phyloP scores from a whole-genome alignment of 768 basidiomycete species.

The Tubosaeta sp. region DNA sequence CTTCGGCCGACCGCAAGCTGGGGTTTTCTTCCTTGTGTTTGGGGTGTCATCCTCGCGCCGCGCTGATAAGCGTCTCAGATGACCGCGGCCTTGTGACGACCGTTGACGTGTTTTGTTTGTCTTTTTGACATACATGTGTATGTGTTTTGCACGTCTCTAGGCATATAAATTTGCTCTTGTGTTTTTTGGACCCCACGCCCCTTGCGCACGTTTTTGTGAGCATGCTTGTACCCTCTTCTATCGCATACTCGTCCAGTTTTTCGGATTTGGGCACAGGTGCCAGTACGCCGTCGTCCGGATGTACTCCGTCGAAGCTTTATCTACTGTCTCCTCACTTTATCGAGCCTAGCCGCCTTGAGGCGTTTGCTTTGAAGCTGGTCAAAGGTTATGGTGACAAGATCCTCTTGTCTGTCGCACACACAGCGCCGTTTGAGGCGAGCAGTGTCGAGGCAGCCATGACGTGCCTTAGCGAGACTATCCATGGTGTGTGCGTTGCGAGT shows the following conservation, averaged over 20 bases:
- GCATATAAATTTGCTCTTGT: slow-evolving; percentile 24
- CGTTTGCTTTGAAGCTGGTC: slow-evolving; percentile 20
- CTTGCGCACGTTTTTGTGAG: not conserved
- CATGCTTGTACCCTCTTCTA: slow-evolving; percentile 22
- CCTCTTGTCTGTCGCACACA: slow-evolving; percentile 20
- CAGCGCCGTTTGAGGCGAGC: slow-evolving; percentile 4
- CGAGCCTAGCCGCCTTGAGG: slow-evolving; percentile 6
- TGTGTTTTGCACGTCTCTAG: slow-evolving; percentile 18
- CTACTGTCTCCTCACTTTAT: slow-evolving; percentile 22
- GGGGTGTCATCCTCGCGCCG: not conserved
- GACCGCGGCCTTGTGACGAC: slow-evolving; percentile 1
- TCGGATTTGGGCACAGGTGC: slow-evolving; percentile 18
- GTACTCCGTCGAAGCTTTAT: slow-evolving; percentile 13
- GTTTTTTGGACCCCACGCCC: not conserved
- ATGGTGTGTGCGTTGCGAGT: slow-evolving; percentile 2
- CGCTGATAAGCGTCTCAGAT: not conserved
- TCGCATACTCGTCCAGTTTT: slow-evolving; percentile 7
- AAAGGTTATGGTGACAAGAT: slow-evolving; percentile 28
- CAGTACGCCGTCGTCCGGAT: slow-evolving; percentile 27
- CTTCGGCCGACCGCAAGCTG: not conserved
- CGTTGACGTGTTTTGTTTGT: not conserved
- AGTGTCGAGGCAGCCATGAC: slow-evolving; percentile 6
- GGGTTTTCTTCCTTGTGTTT: not conserved
- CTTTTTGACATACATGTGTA: slow-evolving; percentile 7
- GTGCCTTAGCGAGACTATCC: slow-evolving; percentile 10